phyloP scores from a whole-genome alignment of 345 rosid species.

The Eucalyptus camaldulensis region DNA sequence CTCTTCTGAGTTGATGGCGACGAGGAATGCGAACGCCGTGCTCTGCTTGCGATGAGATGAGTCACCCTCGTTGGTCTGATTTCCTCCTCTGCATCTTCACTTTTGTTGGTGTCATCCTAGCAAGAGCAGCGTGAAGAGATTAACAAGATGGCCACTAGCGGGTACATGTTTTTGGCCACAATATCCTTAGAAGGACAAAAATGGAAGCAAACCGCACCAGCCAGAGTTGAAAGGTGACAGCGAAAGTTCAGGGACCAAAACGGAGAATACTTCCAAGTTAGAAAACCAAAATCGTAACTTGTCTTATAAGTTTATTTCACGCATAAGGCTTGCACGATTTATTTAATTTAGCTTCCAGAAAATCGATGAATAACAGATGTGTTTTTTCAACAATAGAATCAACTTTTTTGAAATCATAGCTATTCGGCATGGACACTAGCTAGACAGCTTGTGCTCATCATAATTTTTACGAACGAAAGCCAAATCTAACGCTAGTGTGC shows the following conservation, averaged over 20 bases:
- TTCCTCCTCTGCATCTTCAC: background rate
- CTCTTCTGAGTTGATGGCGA: conserved; percentile 12
- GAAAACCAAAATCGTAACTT: background rate
- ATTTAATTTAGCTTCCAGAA: background rate
- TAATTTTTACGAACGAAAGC: background rate
- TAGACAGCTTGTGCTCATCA: background rate
- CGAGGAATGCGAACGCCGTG: conserved; percentile 21
- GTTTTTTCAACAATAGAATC: background rate
- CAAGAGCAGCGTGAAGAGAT: background rate
- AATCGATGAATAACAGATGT: background rate
- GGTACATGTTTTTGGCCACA: background rate
- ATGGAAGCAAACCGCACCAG: background rate
- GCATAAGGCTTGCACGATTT: background rate
- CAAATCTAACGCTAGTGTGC: background rate
- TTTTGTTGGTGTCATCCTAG: background rate
- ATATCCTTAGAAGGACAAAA: background rate
- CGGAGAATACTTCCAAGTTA: background rate
- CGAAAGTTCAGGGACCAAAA: background rate
- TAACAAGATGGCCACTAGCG: background rate
- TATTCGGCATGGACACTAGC: background rate
- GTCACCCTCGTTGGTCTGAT: conserved; percentile 21
- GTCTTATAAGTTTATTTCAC: background rate
- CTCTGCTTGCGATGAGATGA: background rate
- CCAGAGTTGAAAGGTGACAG: background rate
- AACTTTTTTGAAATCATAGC: background rate